Conservation (phyloP, 2,329 filamentous ascomycete genomes). For the Epichloe typhina region DNA sequence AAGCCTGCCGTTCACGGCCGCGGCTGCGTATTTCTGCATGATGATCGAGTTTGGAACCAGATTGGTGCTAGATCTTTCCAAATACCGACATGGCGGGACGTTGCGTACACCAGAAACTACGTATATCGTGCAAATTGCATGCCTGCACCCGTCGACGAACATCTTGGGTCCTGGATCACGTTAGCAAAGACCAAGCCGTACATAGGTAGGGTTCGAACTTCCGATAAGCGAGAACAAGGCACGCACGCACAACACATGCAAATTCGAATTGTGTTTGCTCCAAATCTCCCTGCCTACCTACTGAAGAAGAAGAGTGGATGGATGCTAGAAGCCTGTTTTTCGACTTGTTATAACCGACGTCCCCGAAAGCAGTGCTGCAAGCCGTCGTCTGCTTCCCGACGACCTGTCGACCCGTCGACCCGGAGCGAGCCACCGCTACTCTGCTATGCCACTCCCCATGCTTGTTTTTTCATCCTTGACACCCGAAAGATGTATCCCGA, state of each 20-base stretch:
- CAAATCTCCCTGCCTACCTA: not conserved
- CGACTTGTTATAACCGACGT: not conserved
- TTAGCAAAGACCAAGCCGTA: not conserved
- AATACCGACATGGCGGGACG: slow-evolving; percentile 2
- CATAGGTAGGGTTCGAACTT: not conserved
- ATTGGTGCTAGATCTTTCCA: not conserved
- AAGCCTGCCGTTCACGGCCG: slow-evolving; percentile 1
- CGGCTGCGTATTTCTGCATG: slow-evolving; percentile 1
- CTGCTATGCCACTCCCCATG: not conserved
- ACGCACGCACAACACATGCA: not conserved
- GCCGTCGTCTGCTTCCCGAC: not conserved
- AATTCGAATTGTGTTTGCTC: not conserved
- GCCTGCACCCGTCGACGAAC: not conserved
- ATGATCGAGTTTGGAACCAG: not conserved
- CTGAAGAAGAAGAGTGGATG: not conserved
- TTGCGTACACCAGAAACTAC: not conserved
- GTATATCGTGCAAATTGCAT: not conserved
- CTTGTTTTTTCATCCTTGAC: not conserved
- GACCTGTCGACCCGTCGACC: not conserved
- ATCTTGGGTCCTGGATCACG: not conserved
- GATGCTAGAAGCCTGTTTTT: not conserved
- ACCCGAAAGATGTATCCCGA: not conserved
- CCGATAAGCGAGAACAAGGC: slow-evolving; percentile 6
- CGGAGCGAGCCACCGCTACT: not conserved
- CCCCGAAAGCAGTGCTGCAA: not conserved